Evolutionary conservation across 129 eudicot species (phyloP).

Genomic region (Silybum marianum): DNA sequence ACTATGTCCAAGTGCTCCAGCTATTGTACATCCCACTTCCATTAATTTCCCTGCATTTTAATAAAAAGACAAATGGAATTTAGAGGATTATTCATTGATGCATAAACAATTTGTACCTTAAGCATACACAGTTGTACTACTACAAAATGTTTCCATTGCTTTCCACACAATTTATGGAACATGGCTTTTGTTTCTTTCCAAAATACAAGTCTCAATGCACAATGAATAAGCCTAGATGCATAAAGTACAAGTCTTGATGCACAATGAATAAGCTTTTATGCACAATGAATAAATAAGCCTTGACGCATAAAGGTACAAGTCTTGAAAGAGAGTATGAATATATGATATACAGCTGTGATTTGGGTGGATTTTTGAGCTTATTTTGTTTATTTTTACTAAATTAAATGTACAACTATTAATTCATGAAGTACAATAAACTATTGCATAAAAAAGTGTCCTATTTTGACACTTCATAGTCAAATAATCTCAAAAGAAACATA

Average conservation of each 20-base stretch:
- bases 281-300: constrained; percentile 6
- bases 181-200: background rate
- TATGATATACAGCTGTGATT: constrained; percentile 20
- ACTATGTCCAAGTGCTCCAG: constrained; percentile 74
- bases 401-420: constrained; percentile 18
- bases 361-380: background rate
- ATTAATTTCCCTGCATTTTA: constrained; percentile 70
- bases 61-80: background rate
- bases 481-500: constrained; percentile 21
- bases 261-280: background rate
- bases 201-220: constrained; percentile 5
- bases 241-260: background rate
- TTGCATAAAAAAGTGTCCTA: background rate
- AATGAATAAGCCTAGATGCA: too few relatives aligned
- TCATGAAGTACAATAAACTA: constrained; percentile 12
- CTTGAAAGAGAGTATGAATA: background rate
- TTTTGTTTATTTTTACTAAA: background rate
- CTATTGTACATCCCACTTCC: constrained; percentile 70
- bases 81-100: background rate
- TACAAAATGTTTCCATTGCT: background rate
- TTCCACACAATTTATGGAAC: background rate
- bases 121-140: background rate
- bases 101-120: background rate
- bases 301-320: background rate
- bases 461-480: constrained; percentile 18